phyloP scores from a whole-genome alignment of 305 asterid genomes.

The Fraxinus floribunda region DNA sequence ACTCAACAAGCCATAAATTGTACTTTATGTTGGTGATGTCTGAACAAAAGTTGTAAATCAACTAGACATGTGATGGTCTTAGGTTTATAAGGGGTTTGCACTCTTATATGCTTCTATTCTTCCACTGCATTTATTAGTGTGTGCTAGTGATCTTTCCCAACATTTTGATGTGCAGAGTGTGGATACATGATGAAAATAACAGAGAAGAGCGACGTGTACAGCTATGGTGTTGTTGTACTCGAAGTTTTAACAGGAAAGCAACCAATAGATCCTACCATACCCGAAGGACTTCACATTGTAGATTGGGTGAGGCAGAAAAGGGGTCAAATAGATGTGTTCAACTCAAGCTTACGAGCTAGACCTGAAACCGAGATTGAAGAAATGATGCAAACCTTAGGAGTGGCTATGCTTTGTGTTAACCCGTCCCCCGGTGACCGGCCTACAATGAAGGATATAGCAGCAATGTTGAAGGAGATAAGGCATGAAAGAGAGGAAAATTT shows the following conservation, averaged over 20 bases:
- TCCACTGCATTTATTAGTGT: neutral
- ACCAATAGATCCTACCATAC: slow-evolving; percentile 75
- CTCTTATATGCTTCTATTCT: neutral
- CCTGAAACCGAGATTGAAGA: slow-evolving; percentile 66
- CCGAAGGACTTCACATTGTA: slow-evolving; percentile 75
- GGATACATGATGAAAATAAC: slow-evolving; percentile 81
- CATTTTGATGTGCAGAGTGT: slow-evolving; percentile 48
- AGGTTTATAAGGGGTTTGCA: neutral
- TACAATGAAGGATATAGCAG: slow-evolving; percentile 72
- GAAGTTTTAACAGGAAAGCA: slow-evolving; percentile 79
- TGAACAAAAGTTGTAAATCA: neutral
- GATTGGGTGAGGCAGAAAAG: slow-evolving; percentile 72
- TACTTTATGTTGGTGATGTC: neutral
- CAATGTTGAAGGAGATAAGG: slow-evolving; percentile 77
- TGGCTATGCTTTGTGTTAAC: slow-evolving; percentile 72
- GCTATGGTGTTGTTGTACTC: slow-evolving; percentile 78
- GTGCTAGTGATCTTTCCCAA: neutral
- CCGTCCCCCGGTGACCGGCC: slow-evolving; percentile 72
- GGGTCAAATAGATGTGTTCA: slow-evolving; percentile 47
- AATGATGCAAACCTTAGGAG: slow-evolving; percentile 77
- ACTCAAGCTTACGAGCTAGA: slow-evolving; percentile 39
- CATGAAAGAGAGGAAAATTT: slow-evolving; percentile 57
- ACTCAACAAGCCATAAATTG: neutral
- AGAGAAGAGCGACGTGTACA: slow-evolving; percentile 78
- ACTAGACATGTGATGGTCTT: neutral